Base-by-base conservation (phyloP, 2,329 filamentous ascomycete species). In the Penicillium thymicola region DNA sequence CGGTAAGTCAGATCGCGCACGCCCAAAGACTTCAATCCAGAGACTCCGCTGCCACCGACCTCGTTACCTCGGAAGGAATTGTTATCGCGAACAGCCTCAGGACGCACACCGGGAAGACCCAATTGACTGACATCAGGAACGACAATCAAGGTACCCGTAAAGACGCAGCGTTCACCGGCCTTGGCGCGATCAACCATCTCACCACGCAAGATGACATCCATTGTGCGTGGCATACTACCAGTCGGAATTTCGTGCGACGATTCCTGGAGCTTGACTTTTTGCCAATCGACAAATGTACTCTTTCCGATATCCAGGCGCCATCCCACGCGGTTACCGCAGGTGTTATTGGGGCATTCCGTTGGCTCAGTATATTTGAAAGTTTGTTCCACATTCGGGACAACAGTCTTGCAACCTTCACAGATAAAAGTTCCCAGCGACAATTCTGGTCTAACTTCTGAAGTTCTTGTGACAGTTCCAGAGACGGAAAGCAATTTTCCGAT, bases 241-340 rank as follows among this genome's bases (percentile, higher is more conserved):
- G 94, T 99, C 0, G 94, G 94, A 37, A 99, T 99, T 72, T 99
- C 94, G 4, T 93, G 93, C 65, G 92, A 96, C 78, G 97, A 99
- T 75, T 99, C 94, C 76, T 99, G 94, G 59, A 97, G 91, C 61
- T 95, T 89, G 25, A 97, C 92, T 74, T 97, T 97, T 72, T 99
- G 94, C 94, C 94, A 99, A 77, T 99, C 94, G 59, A 99, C 89
- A 72, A 99, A 99, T 0, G 92, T 97, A 74, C 92, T 97, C 74
- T 96, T 93, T 42, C 91, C 84, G 68, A 99, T 97, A 67, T 99
- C 93, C n/a, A 99, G 78, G 63, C 92, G 87, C 94, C 94, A 99
- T n/a, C 89, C 91, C 57, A 88, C 79, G 27, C 94, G 87, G 77
- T 99, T 99, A 67, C 87, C 87, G 72, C 94, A 99, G 7, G 84